Evolutionary conservation across 2,329 filamentous ascomycete species (phyloP).

Genomic region (Pyrenochaeta sp.): DNA sequence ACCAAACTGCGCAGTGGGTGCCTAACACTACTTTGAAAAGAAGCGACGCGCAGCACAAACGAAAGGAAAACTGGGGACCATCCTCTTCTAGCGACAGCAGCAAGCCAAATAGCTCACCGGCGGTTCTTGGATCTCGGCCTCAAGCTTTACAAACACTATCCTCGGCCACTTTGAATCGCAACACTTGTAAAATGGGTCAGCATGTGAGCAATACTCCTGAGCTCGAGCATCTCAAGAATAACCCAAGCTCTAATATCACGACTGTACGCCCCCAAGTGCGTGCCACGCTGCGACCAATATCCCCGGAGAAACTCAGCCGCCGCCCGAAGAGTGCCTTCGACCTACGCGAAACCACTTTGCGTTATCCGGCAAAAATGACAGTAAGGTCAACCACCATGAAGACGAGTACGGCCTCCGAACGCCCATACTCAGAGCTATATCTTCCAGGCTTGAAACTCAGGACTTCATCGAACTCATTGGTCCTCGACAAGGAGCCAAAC

Average conservation of each 20-base stretch:
- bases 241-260: slow-evolving; percentile 5
- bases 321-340: slow-evolving; percentile 47
- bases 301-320: slow-evolving; percentile 28
- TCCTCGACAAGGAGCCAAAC: slow-evolving; percentile 23
- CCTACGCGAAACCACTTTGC: slow-evolving; percentile 22
- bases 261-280: slow-evolving; percentile 24
- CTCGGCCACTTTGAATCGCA: slow-evolving; percentile 15
- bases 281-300: slow-evolving; percentile 22
- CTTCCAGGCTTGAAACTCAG: slow-evolving; percentile 9
- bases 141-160: slow-evolving; percentile 31
- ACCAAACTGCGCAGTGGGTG: slow-evolving; percentile 10
- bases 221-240: neutral
- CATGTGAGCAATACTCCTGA: slow-evolving; percentile 20
- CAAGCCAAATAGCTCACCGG: slow-evolving; percentile 1
- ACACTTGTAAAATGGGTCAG: slow-evolving; percentile 18
- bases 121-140: slow-evolving; percentile 8
- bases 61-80: slow-evolving; percentile 38
- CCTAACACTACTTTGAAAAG: slow-evolving; percentile 12
- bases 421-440: slow-evolving; percentile 13
- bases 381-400: neutral
- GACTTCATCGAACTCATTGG: slow-evolving; percentile 21
- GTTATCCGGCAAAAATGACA: neutral
- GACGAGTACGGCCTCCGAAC: neutral
- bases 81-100: slow-evolving; percentile 1
- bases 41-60: slow-evolving; percentile 8